Percentiles rank a stretch among this genome's conserved stretches.
phyloP scores from a whole-genome alignment of 805 yeast species.

The Candida tibetensis region DNA sequence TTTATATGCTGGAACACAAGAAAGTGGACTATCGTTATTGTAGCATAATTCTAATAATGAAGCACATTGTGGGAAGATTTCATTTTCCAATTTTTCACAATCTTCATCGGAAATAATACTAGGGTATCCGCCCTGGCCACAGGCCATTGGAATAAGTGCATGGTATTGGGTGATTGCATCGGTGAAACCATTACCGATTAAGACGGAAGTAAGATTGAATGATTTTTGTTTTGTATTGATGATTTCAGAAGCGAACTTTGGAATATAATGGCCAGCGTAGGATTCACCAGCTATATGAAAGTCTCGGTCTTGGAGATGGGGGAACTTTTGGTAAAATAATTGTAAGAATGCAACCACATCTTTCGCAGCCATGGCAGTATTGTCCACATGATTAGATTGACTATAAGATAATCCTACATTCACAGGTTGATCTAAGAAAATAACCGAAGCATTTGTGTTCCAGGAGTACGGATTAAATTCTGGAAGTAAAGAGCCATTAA shows the following conservation, averaged over 20 bases:
- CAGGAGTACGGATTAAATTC: slow-evolving; percentile 27
- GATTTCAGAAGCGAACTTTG: slow-evolving; percentile 20
- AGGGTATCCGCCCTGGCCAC: slow-evolving; percentile 43
- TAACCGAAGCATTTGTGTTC: slow-evolving; percentile 28
- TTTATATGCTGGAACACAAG: slow-evolving; percentile 38
- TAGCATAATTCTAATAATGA: slow-evolving; percentile 31
- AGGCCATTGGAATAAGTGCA: slow-evolving; percentile 43
- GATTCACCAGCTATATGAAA: slow-evolving; percentile 27
- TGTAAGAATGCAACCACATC: slow-evolving; percentile 22
- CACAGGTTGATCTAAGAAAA: slow-evolving; percentile 26
- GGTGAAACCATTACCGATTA: slow-evolving; percentile 46
- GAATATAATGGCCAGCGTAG: slow-evolving; percentile 26
- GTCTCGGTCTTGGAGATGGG: slow-evolving; percentile 14
- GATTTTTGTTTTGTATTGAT: slow-evolving; percentile 17
- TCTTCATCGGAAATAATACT: slow-evolving; percentile 30
- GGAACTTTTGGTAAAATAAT: slow-evolving; percentile 22
- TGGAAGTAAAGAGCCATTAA: slow-evolving; percentile 20
- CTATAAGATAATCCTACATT: slow-evolving; percentile 22
- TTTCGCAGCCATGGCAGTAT: slow-evolving; percentile 17
- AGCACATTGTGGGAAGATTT: slow-evolving; percentile 31
- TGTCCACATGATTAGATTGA: slow-evolving; percentile 12
- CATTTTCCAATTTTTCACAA: slow-evolving; percentile 33
- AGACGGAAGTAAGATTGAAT: slow-evolving; percentile 33
- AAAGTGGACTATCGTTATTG: slow-evolving; percentile 26
- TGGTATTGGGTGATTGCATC: slow-evolving; percentile 40